Percentiles rank a stretch among this genome's conserved stretches.
phyloP scores from a whole-genome alignment of 305 asterid genomes.

The Petunia hybrid region DNA sequence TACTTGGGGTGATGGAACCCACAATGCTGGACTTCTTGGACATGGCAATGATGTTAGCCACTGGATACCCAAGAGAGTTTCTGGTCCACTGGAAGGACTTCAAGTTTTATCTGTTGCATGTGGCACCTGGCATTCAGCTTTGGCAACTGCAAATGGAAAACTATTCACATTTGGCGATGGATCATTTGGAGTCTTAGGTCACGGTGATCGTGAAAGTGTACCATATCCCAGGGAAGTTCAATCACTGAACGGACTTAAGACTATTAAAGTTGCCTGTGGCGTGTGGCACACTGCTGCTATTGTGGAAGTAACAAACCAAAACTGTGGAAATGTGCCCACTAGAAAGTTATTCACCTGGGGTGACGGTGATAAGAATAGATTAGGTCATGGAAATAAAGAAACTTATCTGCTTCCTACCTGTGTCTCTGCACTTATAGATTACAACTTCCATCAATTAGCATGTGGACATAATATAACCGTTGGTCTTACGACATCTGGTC shows the following conservation, averaged over 20 bases:
- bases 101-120: constrained; percentile 86
- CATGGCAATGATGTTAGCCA: constrained; percentile 91
- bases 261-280: constrained; percentile 74
- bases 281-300: constrained; percentile 96
- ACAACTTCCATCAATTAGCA: constrained; percentile 77
- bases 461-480: constrained; percentile 78
- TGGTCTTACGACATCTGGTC: constrained; percentile 88
- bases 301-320: constrained; percentile 67
- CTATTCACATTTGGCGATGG: constrained; percentile 92
- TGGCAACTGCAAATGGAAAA: constrained; percentile 68
- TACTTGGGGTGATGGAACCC: constrained; percentile 94
- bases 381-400: constrained; percentile 87
- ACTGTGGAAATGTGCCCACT: constrained; percentile 51
- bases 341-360: constrained; percentile 96
- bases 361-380: constrained; percentile 76
- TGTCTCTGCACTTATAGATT: constrained; percentile 74
- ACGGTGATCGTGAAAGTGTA: constrained; percentile 70
- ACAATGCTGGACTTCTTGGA: constrained; percentile 85
- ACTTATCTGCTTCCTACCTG: constrained; percentile 74
- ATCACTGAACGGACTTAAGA: constrained; percentile 66
- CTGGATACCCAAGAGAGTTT: constrained; percentile 88
- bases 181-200: constrained; percentile 85
- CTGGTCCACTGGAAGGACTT: constrained; percentile 79
- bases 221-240: constrained; percentile 72
- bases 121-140: constrained; percentile 93